A percentile compares a stretch with the other conserved stretches of the same genome.
These are phyloP conservation scores for Tetrahymena borealis DNA, from an alignment of 73 alveolate species.

Conservation along the genomic window DNA sequence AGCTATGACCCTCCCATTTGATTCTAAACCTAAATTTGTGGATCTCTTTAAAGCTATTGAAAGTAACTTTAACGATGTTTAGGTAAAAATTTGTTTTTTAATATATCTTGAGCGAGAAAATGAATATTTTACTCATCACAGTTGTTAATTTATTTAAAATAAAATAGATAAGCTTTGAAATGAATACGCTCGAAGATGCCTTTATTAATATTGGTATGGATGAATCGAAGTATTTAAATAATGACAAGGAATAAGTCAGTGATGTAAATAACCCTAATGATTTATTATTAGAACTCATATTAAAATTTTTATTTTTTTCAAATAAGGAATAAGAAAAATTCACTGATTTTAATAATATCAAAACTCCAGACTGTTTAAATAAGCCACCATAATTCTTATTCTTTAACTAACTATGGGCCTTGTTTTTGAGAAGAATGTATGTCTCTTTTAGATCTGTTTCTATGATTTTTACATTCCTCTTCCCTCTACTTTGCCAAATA, in stretches of 20 bases:
- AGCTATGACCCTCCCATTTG: conserved; percentile 1
- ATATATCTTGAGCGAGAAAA: background rate
- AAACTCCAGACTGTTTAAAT: conserved; percentile 21
- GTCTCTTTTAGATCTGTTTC: background rate
- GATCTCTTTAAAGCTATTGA: background rate
- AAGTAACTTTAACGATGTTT: background rate
- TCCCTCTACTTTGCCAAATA: background rate
- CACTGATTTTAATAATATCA: conserved; percentile 14
- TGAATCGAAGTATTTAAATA: background rate
- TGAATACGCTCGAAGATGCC: conserved; percentile 38
- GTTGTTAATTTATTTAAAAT: too few relatives aligned
- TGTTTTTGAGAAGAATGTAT: conserved; percentile 9
- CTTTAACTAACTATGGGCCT: conserved; percentile 8
- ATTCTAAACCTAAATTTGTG: background rate
- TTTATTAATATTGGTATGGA: conserved; percentile 34
- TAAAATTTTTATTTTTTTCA: background rate
- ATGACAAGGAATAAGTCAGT: background rate
- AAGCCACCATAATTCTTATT: conserved; percentile 3
- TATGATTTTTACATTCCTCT: background rate
- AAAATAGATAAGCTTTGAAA: background rate
- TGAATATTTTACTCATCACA: background rate
- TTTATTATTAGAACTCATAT: background rate
- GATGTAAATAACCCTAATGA: background rate
- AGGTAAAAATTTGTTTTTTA: background rate
- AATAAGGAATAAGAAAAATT: background rate